Evolutionary conservation across 257 asterid species (phyloP).

Genomic region (Solanum etuberosum): DNA sequence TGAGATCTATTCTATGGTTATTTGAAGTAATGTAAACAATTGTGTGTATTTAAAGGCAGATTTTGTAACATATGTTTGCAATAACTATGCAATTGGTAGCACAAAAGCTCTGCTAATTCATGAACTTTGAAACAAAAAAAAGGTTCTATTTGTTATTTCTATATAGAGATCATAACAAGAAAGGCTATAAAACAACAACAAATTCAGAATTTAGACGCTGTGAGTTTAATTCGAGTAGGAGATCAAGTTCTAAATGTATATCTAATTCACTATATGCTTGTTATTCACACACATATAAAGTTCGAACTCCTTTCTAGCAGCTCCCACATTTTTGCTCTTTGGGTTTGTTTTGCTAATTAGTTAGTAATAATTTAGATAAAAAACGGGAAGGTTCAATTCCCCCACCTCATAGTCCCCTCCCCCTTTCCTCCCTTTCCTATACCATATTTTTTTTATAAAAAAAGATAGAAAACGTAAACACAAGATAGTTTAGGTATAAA

Average conservation of each 20-base stretch:
- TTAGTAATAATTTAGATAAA: no score
- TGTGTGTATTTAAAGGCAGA: not conserved
- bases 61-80: not conserved
- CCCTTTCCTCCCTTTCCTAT: not conserved
- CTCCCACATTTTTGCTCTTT: not conserved
- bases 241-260: not conserved
- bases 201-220: not conserved
- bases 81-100: not conserved
- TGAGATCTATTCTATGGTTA: not conserved
- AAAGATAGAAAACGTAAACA: not conserved
- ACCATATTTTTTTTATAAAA: not conserved
- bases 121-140: not conserved
- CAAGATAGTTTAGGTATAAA: not conserved
- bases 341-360: no score
- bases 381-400: accelerated
- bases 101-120: not conserved
- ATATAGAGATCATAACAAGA: not conserved
- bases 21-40: not conserved
- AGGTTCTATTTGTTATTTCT: not conserved
- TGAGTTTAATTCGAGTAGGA: not conserved
- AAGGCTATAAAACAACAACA: not conserved
- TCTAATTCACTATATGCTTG: not conserved
- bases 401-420: not conserved
- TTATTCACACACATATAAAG: not conserved
- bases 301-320: not conserved